Evolutionary conservation across 495 filamentous ascomycete species (phyloP).

Genomic region (Trichocladium uniseriatum): DNA sequence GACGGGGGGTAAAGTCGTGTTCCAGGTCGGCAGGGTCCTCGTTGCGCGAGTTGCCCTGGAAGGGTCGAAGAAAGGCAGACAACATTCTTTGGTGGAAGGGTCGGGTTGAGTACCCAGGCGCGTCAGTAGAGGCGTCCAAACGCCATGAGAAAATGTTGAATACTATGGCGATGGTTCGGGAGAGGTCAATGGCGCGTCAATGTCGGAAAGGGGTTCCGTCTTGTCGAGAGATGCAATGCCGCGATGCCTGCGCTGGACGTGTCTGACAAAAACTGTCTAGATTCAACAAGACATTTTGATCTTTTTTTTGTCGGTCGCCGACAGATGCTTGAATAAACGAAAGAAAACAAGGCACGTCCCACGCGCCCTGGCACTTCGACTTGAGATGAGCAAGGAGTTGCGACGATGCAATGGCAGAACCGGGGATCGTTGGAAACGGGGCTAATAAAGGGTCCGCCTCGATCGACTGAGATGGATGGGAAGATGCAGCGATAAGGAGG

Average conservation of each 20-base stretch:
- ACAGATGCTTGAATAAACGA: neutral
- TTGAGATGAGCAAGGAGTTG: neutral
- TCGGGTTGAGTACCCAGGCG: conserved; percentile 14
- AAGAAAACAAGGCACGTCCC: neutral
- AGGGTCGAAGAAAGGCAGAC: conserved; percentile 35
- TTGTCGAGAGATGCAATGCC: neutral
- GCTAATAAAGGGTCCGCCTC: conserved; percentile 7
- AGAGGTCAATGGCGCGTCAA: neutral
- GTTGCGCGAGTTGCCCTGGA: conserved; percentile 19
- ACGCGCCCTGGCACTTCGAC: neutral
- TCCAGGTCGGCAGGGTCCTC: conserved; percentile 22
- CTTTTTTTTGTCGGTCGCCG: neutral
- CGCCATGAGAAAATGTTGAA: conserved; percentile 24
- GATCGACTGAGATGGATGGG: neutral
- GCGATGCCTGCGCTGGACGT: neutral
- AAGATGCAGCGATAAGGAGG: neutral
- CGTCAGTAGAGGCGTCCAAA: conserved; percentile 12
- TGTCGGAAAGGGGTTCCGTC: neutral
- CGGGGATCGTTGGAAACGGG: neutral
- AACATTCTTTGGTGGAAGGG: conserved; percentile 26
- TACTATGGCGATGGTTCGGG: neutral
- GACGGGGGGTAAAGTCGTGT: conserved; percentile 26
- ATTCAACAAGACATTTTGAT: neutral
- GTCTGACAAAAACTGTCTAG: neutral
- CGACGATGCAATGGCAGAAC: neutral